phyloP scores from a whole-genome alignment of 495 filamentous ascomycete species.

The Thermothielavioides terrestris region DNA sequence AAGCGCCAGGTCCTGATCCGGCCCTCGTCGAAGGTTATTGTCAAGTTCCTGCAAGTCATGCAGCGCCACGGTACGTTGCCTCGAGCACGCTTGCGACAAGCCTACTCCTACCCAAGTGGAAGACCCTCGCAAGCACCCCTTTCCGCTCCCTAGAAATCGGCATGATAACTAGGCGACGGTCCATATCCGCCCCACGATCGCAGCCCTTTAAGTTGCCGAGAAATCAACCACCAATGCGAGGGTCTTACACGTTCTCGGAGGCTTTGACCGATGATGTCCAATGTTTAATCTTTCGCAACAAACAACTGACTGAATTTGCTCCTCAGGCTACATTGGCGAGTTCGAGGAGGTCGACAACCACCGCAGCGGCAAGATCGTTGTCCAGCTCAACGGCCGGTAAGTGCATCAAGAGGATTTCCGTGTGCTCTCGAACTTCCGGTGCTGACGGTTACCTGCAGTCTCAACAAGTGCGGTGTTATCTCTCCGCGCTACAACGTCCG shows the following conservation, averaged over 20 bases:
- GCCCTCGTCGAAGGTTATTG: conserved; percentile 95
- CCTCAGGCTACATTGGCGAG: conserved; percentile 94
- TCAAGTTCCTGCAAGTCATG: conserved; percentile 98
- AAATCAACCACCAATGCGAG: conserved; percentile 53
- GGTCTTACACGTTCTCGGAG: conserved; percentile 94
- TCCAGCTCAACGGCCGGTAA: conserved; percentile 81
- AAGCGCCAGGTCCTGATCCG: conserved; percentile 97
- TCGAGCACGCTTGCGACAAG: conserved; percentile 12
- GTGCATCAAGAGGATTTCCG: conserved; percentile 35
- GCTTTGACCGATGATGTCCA: conserved; percentile 56
- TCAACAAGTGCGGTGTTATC: conserved; percentile 99
- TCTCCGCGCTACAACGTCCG: conserved; percentile 97
- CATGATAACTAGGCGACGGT: conserved; percentile 99
- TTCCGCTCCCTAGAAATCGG: conserved; percentile 40
- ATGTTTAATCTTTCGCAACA: conserved; percentile 93
- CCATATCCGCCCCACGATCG: conserved; percentile 66
- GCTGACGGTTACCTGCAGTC: conserved; percentile 33
- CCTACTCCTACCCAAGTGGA: background rate
- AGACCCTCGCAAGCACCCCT: conserved; percentile 18
- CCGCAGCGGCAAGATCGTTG: conserved; percentile 96
- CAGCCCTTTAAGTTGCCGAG: conserved; percentile 99
- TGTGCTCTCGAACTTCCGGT: background rate
- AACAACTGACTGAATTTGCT: conserved; percentile 44
- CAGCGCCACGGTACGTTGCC: conserved; percentile 93
- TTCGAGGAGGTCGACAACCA: conserved; percentile 99